These are phyloP conservation scores for Trypanosomatidae sp. DNA, from an alignment of 208 protist species.

Conservation along the genomic window DNA sequence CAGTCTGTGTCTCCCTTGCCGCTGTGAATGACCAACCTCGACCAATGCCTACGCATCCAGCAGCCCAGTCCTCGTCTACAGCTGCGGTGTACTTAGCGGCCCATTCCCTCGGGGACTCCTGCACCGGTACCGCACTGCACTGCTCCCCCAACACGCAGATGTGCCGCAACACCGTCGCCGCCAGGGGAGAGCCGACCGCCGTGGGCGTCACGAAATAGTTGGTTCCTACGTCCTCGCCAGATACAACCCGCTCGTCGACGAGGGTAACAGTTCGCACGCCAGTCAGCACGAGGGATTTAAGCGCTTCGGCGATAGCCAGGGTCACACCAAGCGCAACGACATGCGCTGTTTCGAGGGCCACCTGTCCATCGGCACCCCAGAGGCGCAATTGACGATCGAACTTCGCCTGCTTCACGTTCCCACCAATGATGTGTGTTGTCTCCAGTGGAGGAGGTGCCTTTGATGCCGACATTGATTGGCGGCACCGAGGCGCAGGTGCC, in stretches of 20 bases:
- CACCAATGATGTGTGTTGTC: slow-evolving; percentile 13
- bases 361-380: slow-evolving; percentile 95
- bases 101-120: slow-evolving; percentile 36
- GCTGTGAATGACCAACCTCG: neutral
- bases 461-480: neutral
- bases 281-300: slow-evolving; percentile 97
- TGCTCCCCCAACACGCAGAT: slow-evolving; percentile 90
- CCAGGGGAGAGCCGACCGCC: slow-evolving; percentile 57
- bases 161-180: slow-evolving; percentile 59
- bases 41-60: slow-evolving; percentile 2
- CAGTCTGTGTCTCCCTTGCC: neutral
- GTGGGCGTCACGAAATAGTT: slow-evolving; percentile 94
- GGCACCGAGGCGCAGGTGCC: neutral
- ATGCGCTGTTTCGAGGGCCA: slow-evolving; percentile 71
- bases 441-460: neutral
- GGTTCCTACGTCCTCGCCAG: slow-evolving; percentile 81
- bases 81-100: slow-evolving; percentile 27
- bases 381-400: slow-evolving; percentile 95
- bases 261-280: slow-evolving; percentile 94
- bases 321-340: slow-evolving; percentile 93
- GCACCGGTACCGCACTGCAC: slow-evolving; percentile 40
- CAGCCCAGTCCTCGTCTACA: slow-evolving; percentile 12
- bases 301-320: slow-evolving; percentile 85
- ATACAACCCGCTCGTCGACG: slow-evolving; percentile 90
- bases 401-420: slow-evolving; percentile 41